Evolutionary conservation across 1,284 basidiomycete genomes (phyloP), one percentile per base, ranked within the genome.

Genomic region (Ceratobasidium sp.): DNA sequence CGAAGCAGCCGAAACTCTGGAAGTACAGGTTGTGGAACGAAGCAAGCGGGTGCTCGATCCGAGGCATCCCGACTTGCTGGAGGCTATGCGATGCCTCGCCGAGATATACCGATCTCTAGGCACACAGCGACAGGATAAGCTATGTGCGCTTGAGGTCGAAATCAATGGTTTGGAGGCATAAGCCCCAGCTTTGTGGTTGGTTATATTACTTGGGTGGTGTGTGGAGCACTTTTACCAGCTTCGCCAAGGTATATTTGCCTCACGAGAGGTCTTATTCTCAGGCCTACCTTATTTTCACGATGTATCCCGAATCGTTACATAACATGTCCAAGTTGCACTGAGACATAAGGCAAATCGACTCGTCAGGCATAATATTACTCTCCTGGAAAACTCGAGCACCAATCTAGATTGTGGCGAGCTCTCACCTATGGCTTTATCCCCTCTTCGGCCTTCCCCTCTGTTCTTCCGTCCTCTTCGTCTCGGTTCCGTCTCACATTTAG

Each of bases 371-470:
- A 18, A 52, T 18, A 20, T 6, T 18, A 52, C 50, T 52, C 16
- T 33, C 3, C 2, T 16, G 64, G 38, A 35, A 44, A 64, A 38
- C 30, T 23, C 18, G 5, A 23, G 27, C 30, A 66, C 60, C 10
- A 20, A 78, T 62, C 70, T 78, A 46, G 78, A 79, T 5, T 38
- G 62, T 2, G 79, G 79, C 10, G 77, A 78, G 10, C 78, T 70
- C 65, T 79, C 79, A 1, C 79, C 79, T 70, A 79, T 78, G 20
- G 57, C 79, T 14, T 79, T 70, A 78, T 38, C 46, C 75, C 70
- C 2, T 78, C 77, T 5, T 55, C 54, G 1, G 77, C 76, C 65
- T 75, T 79, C 6, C 10, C 38, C 38, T 41, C 6, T 10, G 38
- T 10, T 10, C 10, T 41, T 41, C 38, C 38, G 38, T 41, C 38